Evolutionary conservation across 176 grass and related monocot genomes (phyloP).

Genomic region (Ensete glaucum): DNA sequence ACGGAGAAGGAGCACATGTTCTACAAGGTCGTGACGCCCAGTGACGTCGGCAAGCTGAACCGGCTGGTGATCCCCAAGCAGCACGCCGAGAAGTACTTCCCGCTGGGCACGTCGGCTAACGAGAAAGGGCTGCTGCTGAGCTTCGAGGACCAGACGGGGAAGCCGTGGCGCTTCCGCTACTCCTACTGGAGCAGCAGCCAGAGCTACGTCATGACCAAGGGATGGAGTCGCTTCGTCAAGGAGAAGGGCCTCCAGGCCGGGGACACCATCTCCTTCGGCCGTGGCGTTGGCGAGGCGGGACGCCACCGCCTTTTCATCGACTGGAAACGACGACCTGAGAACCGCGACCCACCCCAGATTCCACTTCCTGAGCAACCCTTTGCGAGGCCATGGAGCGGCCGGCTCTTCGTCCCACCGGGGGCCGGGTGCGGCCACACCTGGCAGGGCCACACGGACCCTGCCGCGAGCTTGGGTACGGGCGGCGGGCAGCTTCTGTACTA

Average conservation of each 20-base stretch:
- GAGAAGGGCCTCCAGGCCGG: constrained; percentile 84
- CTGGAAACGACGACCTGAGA: constrained; percentile 52
- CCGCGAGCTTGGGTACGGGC: background rate
- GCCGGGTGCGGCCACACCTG: constrained; percentile 13
- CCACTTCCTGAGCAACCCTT: background rate
- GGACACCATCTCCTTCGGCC: constrained; percentile 64
- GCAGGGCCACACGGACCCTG: background rate
- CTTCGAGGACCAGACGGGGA: constrained; percentile 76
- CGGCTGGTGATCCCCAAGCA: constrained; percentile 93
- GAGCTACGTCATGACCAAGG: constrained; percentile 99
- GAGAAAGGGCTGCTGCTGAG: constrained; percentile 64
- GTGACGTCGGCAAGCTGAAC: constrained; percentile 92
- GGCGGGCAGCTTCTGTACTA: background rate
- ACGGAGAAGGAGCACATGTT: constrained; percentile 94
- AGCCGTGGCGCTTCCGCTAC: constrained; percentile 90
- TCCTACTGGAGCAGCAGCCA: constrained; percentile 99
- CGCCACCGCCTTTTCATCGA: constrained; percentile 71
- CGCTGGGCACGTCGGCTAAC: constrained; percentile 30
- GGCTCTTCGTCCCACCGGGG: constrained; percentile 21
- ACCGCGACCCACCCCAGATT: constrained; percentile 21
- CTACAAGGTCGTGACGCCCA: constrained; percentile 89
- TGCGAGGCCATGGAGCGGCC: constrained; percentile 24
- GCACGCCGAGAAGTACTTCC: constrained; percentile 91
- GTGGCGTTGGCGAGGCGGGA: constrained; percentile 31
- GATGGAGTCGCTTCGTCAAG: constrained; percentile 95